Evolutionary conservation across 495 filamentous ascomycete species (phyloP).

Genomic region (Podospora sp.): DNA sequence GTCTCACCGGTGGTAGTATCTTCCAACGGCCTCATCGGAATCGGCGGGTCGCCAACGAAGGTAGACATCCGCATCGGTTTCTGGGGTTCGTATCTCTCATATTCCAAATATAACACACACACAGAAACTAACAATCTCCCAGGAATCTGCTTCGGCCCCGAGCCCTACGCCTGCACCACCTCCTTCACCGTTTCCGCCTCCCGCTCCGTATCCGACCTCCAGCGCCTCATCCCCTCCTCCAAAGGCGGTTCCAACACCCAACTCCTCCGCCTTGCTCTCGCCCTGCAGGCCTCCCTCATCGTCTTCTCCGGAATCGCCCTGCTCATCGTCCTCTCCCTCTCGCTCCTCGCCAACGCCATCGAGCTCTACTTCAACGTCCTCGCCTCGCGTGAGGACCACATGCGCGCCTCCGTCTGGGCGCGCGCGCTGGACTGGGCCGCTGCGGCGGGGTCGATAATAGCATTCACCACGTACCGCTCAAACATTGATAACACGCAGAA

Average conservation of each 20-base stretch:
- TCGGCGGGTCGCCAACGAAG: slow-evolving; percentile 19
- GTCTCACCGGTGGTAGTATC: slow-evolving; percentile 27
- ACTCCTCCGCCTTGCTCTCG: slow-evolving; percentile 25
- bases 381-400: slow-evolving; percentile 20
- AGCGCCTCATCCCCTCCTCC: slow-evolving; percentile 11
- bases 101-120: background rate
- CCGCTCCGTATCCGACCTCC: slow-evolving; percentile 15
- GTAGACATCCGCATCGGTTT: slow-evolving; percentile 34
- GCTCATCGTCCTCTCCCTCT: slow-evolving; percentile 21
- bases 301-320: slow-evolving; percentile 29
- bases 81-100: slow-evolving; percentile 19
- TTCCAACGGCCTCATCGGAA: slow-evolving; percentile 21
- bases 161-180: slow-evolving; percentile 26
- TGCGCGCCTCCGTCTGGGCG: slow-evolving; percentile 29
- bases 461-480: slow-evolving; percentile 21
- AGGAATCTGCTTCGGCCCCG: slow-evolving; percentile 34
- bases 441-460: slow-evolving; percentile 19
- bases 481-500: slow-evolving; percentile 16
- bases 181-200: slow-evolving; percentile 10
- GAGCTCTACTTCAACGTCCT: slow-evolving; percentile 28
- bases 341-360: slow-evolving; percentile 27
- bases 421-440: slow-evolving; percentile 35
- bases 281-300: slow-evolving; percentile 28
- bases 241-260: slow-evolving; percentile 28
- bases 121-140: background rate